phyloP scores from a whole-genome alignment of 176 grass and related monocot species.

The Stipa capillata region DNA sequence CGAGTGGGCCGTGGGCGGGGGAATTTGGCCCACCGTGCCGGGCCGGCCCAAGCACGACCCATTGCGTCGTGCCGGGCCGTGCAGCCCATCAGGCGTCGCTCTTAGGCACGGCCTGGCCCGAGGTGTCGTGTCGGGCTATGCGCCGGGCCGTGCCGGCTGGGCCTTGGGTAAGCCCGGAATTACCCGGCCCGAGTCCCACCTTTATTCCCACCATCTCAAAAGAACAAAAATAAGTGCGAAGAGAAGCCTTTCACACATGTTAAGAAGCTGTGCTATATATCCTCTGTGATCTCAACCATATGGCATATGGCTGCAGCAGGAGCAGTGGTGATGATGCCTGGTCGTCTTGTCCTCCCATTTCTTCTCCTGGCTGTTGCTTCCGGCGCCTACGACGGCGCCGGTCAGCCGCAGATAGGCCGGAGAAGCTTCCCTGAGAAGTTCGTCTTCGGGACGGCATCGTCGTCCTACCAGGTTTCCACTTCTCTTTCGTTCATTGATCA shows the following conservation, averaged over 20 bases:
- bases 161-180: no score
- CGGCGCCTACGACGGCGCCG: not conserved
- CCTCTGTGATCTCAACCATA: not conserved
- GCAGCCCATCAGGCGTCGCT: no score
- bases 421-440: constrained; percentile 15
- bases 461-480: constrained; percentile 23
- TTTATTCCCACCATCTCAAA: no score
- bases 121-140: no score
- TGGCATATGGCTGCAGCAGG: not conserved
- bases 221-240: no score
- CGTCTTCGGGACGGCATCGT: constrained; percentile 20
- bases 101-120: no score
- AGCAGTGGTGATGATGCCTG: not conserved
- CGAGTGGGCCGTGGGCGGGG: no score
- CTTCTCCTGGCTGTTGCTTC: not conserved
- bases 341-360: not conserved
- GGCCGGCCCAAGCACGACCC: no score
- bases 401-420: not conserved
- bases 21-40: no score
- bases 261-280: not conserved
- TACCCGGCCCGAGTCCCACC: no score
- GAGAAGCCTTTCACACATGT: not conserved
- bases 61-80: no score
- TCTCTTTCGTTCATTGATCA: not conserved
- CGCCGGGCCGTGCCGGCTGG: no score